Evolutionary conservation across 352 stramenopile genomes (phyloP), one percentile per base, ranked within the genome.

Genomic region (Phytophthora pseudosyringae): DNA sequence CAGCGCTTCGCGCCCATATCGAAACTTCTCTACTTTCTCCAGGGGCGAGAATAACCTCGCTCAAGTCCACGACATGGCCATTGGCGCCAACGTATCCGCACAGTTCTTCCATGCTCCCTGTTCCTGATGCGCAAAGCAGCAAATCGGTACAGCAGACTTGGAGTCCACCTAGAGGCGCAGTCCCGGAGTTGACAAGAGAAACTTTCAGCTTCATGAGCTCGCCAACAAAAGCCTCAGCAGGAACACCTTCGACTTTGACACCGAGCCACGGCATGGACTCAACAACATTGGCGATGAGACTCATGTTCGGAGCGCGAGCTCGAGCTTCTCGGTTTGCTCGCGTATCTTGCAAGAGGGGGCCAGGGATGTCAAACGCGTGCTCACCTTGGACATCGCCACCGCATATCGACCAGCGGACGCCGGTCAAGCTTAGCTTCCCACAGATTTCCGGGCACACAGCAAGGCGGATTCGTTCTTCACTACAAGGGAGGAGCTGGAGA

Each of bases 321-420:
- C 86, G 71, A 26, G 77, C 73, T 70, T 93, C 88, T 66, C 84
- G 80, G 50, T 94, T 70, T 25, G 81, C 79, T 45, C 86, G 75
- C 28, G 88, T 93, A 59, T 96, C 86, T 68, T 96, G 86, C 26
- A 96, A 61, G 13, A 96, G 67, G 3, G 83, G 83, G 1, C 88
- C 88, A 28, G 86, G 88, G 21, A 96, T 90, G 38, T 92, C 71
- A 39, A 96, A 96, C 6, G 83, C 74, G 40, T 94, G 86, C 54
- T 94, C 86, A 2, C 88, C 88, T 55, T 91, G 73, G 3, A 96
- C 88, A 43, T 93, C 80, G 12, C 85, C 85, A 43, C 82, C 82
- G 45, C 85, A 94, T 52, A 96, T 91, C 15, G 85, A 92, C 88
- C 88, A 96, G 3, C 85, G 83, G 4, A 96, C 80, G 9, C 88